A percentile compares a stretch with the other conserved stretches of the same genome.
Conservation (phyloP, 768 basidiomycete genomes). For the Termitomyces sp. region DNA sequence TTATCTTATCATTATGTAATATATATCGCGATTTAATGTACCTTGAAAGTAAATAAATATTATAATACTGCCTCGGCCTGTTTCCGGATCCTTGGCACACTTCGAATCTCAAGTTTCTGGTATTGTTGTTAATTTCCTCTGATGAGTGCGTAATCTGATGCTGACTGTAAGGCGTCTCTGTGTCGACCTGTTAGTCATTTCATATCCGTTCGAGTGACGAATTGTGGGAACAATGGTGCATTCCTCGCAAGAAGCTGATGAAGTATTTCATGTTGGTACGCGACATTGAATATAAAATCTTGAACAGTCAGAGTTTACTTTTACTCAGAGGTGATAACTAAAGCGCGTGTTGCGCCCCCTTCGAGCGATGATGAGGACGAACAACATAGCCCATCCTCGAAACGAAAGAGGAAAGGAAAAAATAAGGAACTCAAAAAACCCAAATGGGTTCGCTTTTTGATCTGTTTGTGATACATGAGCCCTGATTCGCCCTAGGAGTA, state of each 20-base stretch:
- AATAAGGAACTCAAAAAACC: constrained; percentile 20
- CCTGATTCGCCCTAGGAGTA: constrained; percentile 45
- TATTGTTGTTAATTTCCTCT: not conserved
- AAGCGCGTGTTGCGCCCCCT: constrained; percentile 40
- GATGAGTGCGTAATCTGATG: not conserved
- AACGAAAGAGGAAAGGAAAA: constrained; percentile 15
- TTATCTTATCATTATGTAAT: constrained; percentile 15
- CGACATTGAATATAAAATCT: not conserved
- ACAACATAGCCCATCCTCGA: not conserved
- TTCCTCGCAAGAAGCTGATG: constrained; percentile 10
- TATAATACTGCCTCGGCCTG: not conserved
- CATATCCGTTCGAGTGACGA: not conserved
- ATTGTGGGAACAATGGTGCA: not conserved
- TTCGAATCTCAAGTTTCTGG: not conserved
- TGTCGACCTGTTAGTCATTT: not conserved
- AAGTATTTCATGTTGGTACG: constrained; percentile 47
- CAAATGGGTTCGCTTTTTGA: constrained; percentile 42
- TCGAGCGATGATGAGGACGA: constrained; percentile 14
- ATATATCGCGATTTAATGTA: constrained; percentile 1
- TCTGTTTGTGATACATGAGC: not conserved
- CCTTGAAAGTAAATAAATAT: not conserved
- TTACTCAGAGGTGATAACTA: constrained; percentile 50
- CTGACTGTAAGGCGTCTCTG: not conserved
- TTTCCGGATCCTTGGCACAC: too few relatives aligned
- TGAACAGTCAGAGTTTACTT: not conserved